These are phyloP conservation scores for Austroboletus eburneus DNA, from an alignment of 768 basidiomycete species.

Conservation along the genomic window DNA sequence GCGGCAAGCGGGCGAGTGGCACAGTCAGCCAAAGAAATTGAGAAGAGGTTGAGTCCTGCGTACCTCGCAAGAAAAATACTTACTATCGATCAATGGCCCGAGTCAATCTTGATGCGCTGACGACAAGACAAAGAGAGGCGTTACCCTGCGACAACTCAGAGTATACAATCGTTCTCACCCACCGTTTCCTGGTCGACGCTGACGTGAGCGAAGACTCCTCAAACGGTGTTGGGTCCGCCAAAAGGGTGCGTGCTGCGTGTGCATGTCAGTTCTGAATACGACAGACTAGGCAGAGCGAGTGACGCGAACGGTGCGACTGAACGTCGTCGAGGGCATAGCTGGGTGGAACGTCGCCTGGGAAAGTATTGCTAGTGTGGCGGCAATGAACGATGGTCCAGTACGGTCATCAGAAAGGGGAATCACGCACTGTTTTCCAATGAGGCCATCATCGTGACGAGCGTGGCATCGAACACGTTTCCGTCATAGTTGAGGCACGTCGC, in stretches of 20 bases:
- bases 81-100: too few species aligned
- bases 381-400: not conserved
- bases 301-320: slow-evolving; percentile 45
- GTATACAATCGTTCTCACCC: too few species aligned
- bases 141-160: too few species aligned
- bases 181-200: too few species aligned
- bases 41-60: too few species aligned
- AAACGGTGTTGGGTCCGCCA: slow-evolving; percentile 59
- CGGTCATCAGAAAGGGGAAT: not conserved
- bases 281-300: not conserved
- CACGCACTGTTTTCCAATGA: slow-evolving; percentile 80
- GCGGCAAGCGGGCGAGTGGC: too few species aligned
- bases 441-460: slow-evolving; percentile 80
- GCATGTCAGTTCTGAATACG: not conserved
- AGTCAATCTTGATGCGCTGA: too few species aligned
- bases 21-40: too few species aligned
- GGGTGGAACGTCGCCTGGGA: slow-evolving; percentile 71
- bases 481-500: slow-evolving; percentile 96
- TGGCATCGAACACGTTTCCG: slow-evolving; percentile 91
- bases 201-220: too few species aligned
- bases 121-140: too few species aligned
- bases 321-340: slow-evolving; percentile 58
- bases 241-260: slow-evolving; percentile 36
- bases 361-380: slow-evolving; percentile 47
- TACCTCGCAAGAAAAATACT: too few species aligned